Evolutionary conservation across 345 rosid genomes (phyloP).

Genomic region (Trapa incisa): DNA sequence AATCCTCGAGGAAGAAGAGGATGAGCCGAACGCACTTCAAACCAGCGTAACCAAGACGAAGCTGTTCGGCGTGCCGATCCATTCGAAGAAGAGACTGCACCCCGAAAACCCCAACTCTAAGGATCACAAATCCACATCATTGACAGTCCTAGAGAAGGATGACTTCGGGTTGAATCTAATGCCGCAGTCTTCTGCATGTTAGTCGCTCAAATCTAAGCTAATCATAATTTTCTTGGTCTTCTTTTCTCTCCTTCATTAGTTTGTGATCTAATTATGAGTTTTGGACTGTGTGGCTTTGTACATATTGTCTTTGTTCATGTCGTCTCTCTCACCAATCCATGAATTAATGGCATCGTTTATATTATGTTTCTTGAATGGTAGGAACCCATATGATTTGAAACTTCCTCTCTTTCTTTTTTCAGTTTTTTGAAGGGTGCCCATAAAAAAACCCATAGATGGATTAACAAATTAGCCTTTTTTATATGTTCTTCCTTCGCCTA

Average conservation of each 20-base stretch:
- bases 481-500: not conserved
- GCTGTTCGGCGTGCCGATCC: slow-evolving; percentile 68
- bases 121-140: slow-evolving; percentile 34
- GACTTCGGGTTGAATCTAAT: slow-evolving; percentile 77
- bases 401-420: not conserved
- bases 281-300: not conserved
- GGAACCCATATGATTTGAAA: not conserved
- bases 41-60: slow-evolving; percentile 18
- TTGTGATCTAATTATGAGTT: not conserved
- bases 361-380: not conserved
- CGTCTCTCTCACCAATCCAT: not conserved
- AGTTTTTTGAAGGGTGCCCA: not conserved
- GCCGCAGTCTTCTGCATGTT: slow-evolving; percentile 37
- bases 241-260: not conserved
- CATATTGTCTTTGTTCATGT: not conserved
- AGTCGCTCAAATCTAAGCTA: not conserved
- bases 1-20: slow-evolving; percentile 7
- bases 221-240: not conserved
- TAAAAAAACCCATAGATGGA: not conserved
- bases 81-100: slow-evolving; percentile 41
- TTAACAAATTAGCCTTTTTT: not conserved
- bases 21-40: slow-evolving; percentile 14
- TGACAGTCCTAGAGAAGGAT: slow-evolving; percentile 50
- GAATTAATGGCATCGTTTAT: not conserved
- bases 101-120: slow-evolving; percentile 20